phyloP scores from a whole-genome alignment of 495 filamentous ascomycete species.

The Neohortaea acidophila region DNA sequence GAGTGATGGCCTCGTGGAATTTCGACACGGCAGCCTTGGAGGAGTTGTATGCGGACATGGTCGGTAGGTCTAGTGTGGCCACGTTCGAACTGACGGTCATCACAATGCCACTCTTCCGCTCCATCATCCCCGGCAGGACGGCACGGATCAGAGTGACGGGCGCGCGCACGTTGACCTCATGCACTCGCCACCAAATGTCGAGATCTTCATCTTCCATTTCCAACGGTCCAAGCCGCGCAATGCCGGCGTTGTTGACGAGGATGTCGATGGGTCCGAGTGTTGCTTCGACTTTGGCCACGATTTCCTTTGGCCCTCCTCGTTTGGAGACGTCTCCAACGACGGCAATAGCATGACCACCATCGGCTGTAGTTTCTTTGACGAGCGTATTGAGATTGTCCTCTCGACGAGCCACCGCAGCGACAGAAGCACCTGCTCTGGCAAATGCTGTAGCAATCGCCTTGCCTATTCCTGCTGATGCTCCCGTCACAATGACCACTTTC shows the following conservation, averaged over 20 bases:
- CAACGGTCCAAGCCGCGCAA: slow-evolving; percentile 3
- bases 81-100: slow-evolving; percentile 6
- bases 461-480: slow-evolving; percentile 24
- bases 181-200: slow-evolving; percentile 14
- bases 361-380: slow-evolving; percentile 8
- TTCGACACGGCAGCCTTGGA: slow-evolving; percentile 16
- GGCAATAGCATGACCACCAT: slow-evolving; percentile 7
- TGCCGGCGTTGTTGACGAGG: slow-evolving; percentile 11
- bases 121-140: slow-evolving; percentile 11
- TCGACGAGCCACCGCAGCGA: slow-evolving; percentile 20
- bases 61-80: slow-evolving; percentile 1
- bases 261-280: slow-evolving; percentile 12
- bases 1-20: slow-evolving; percentile 10
- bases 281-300: slow-evolving; percentile 4
- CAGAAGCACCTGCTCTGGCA: slow-evolving; percentile 20
- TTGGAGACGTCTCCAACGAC: slow-evolving; percentile 6
- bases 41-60: slow-evolving; percentile 11
- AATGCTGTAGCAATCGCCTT: slow-evolving; percentile 19
- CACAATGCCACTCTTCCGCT: slow-evolving; percentile 8
- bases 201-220: slow-evolving; percentile 6
- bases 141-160: slow-evolving; percentile 9
- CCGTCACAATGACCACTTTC: slow-evolving; percentile 21
- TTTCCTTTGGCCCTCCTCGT: slow-evolving; percentile 4
- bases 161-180: slow-evolving; percentile 14
- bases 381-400: slow-evolving; percentile 9